These are phyloP conservation scores for Tylopilus balloui DNA, from an alignment of 768 basidiomycete genomes.

Conservation along the genomic window DNA sequence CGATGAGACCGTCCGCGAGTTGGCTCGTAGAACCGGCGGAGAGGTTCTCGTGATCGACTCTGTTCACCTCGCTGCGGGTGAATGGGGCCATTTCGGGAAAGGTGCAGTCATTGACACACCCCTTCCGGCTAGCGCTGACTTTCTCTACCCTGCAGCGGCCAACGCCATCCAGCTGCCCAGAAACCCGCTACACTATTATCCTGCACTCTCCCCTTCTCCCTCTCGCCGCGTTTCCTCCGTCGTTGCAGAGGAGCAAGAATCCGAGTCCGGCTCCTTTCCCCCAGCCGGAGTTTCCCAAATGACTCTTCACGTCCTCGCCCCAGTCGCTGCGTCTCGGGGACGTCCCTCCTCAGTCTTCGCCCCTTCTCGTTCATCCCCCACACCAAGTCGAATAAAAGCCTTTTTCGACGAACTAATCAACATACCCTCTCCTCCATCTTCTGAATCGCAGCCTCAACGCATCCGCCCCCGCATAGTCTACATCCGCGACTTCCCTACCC, in stretches of 20 bases:
- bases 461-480: conserved; percentile 71
- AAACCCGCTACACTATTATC: conserved; percentile 72
- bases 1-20: conserved; percentile 71
- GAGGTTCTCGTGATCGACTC: conserved; percentile 85
- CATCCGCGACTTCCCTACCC: conserved; percentile 74
- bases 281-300: conserved; percentile 36
- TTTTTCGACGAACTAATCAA: conserved; percentile 82
- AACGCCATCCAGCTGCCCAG: conserved; percentile 59
- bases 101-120: conserved; percentile 37
- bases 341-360: conserved; percentile 32
- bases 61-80: conserved; percentile 81
- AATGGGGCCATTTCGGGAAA: conserved; percentile 81
- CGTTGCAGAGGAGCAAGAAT: conserved; percentile 45
- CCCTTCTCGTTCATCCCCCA: conserved; percentile 38
- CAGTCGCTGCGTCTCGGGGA: conserved; percentile 32
- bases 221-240: conserved; percentile 23
- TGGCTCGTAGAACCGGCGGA: conserved; percentile 67
- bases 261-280: conserved; percentile 43
- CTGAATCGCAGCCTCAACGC: conserved; percentile 25
- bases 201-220: conserved; percentile 27
- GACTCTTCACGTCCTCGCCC: conserved; percentile 44
- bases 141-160: conserved; percentile 49
- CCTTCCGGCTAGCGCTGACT: conserved; percentile 6
- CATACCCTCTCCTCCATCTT: conserved; percentile 35
- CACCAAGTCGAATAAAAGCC: conserved; percentile 55